These are phyloP conservation scores for Cyclotella cryptica DNA, from an alignment of 108 stramenopile species.

Conservation along the genomic window DNA sequence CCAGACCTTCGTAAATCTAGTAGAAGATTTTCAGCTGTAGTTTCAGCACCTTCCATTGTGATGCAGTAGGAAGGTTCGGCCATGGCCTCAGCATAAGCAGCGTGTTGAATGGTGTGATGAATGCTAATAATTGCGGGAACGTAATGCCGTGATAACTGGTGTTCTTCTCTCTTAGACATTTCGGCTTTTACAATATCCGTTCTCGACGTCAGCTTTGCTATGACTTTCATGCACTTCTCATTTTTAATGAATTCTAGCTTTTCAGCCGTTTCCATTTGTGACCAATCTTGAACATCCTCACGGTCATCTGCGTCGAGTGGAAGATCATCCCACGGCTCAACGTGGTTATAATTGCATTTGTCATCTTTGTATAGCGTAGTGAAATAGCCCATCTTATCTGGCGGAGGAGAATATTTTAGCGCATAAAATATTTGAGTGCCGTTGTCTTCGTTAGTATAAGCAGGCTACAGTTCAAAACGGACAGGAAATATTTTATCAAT, in stretches of 20 bases:
- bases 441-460: constrained; percentile 77
- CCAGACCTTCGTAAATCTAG: constrained; percentile 74
- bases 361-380: constrained; percentile 79
- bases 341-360: constrained; percentile 68
- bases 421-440: constrained; percentile 91
- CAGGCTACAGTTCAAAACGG: constrained; percentile 44
- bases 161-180: constrained; percentile 79
- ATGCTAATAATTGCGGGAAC: constrained; percentile 90
- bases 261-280: constrained; percentile 74
- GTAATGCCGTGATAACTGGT: constrained; percentile 84
- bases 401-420: constrained; percentile 77
- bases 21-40: constrained; percentile 88
- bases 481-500: too few species aligned
- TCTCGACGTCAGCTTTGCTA: constrained; percentile 86
- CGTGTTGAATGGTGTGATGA: constrained; percentile 89
- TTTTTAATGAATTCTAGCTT: constrained; percentile 74
- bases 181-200: constrained; percentile 87
- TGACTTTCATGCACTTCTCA: constrained; percentile 84
- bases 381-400: constrained; percentile 62
- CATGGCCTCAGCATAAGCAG: constrained; percentile 91
- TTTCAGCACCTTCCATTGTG: constrained; percentile 91
- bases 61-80: constrained; percentile 91
- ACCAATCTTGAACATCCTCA: constrained; percentile 39
- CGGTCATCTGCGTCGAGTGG: constrained; percentile 61
- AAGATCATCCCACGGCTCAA: constrained; percentile 81